These are phyloP conservation scores for Aspergillus sp. DNA, from an alignment of 2,329 filamentous ascomycete genomes.

Conservation along the genomic window DNA sequence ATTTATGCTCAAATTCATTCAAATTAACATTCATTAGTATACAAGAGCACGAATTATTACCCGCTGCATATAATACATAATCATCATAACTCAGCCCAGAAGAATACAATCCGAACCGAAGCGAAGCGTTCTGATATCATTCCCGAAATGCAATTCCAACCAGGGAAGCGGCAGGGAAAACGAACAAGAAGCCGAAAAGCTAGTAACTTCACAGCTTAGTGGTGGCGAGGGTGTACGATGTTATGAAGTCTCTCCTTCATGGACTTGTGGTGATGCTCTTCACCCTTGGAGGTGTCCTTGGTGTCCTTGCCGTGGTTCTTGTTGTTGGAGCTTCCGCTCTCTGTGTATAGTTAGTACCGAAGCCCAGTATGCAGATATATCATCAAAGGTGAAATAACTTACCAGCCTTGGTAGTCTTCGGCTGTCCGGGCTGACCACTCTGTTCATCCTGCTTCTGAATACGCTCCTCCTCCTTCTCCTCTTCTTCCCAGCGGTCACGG, in stretches of 20 bases:
- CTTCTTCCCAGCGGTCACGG: constrained; percentile 32
- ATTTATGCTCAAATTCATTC: background rate
- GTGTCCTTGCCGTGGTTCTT: background rate
- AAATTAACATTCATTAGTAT: background rate
- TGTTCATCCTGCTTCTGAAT: constrained; percentile 29
- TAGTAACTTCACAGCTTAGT: background rate
- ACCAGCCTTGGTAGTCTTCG: background rate
- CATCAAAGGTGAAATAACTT: background rate
- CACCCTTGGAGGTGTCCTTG: background rate
- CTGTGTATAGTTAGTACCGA: background rate
- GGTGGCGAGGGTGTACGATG: constrained; percentile 18
- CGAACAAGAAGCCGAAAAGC: background rate
- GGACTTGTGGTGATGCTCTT: constrained; percentile 16
- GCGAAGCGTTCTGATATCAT: background rate
- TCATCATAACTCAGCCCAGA: background rate
- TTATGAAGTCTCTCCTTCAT: constrained; percentile 43
- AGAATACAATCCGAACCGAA: background rate
- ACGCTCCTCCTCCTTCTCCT: constrained; percentile 20
- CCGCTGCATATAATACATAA: background rate
- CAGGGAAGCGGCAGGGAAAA: background rate
- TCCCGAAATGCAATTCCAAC: background rate
- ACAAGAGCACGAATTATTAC: background rate
- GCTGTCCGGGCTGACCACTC: background rate
- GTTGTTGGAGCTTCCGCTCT: background rate
- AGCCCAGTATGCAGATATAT: background rate